Percentiles rank a stretch among this genome's conserved stretches.
Conservation (phyloP, 2,329 filamentous ascomycete genomes). For the Fusarium sp. region DNA sequence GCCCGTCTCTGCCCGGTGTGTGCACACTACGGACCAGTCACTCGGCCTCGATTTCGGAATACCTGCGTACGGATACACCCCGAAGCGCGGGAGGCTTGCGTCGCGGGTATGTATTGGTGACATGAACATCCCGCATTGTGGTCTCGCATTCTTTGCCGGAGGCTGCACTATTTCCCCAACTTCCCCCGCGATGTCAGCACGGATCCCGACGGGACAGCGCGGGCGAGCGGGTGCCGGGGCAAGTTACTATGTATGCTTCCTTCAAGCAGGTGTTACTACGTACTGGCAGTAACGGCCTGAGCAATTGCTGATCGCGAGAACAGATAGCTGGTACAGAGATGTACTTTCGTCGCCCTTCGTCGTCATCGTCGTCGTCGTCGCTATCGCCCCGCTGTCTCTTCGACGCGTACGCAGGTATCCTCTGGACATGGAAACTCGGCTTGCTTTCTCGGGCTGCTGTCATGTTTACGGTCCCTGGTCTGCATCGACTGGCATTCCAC, state of each 20-base stretch:
- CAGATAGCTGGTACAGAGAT: not conserved
- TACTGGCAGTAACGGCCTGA: not conserved
- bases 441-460: not conserved
- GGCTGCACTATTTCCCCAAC: slow-evolving; percentile 40
- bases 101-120: slow-evolving; percentile 25
- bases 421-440: not conserved
- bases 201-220: slow-evolving; percentile 40
- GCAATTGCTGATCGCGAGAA: not conserved
- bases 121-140: slow-evolving; percentile 31
- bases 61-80: slow-evolving; percentile 27
- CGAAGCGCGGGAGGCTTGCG: slow-evolving; percentile 26
- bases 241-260: not conserved
- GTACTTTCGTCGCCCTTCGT: not conserved
- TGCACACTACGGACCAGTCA: slow-evolving; percentile 19
- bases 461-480: not conserved
- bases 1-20: slow-evolving; percentile 37
- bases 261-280: not conserved
- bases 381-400: not conserved
- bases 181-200: slow-evolving; percentile 43
- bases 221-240: slow-evolving; percentile 41
- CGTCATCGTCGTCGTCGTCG: not conserved
- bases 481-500: not conserved
- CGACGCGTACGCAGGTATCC: not conserved
- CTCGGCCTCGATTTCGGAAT: slow-evolving; percentile 12
- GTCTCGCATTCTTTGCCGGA: slow-evolving; percentile 20